These are phyloP conservation scores for Caloboletus inedulis DNA, from an alignment of 1,284 basidiomycete species.

Conservation along the genomic window DNA sequence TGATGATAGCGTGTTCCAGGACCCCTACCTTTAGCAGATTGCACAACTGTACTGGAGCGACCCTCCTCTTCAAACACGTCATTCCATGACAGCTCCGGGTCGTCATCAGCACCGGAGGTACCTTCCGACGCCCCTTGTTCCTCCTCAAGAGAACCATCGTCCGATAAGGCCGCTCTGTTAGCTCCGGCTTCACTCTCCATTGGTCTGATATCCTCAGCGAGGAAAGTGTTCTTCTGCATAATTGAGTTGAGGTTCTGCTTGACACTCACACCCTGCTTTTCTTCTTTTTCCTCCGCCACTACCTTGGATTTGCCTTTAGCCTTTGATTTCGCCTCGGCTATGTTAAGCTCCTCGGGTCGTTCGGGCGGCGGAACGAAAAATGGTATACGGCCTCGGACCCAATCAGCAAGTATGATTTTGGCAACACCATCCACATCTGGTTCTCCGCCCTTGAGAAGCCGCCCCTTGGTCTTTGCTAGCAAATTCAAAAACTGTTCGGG, in stretches of 20 bases:
- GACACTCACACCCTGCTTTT: conserved; percentile 48
- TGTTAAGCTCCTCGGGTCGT: conserved; percentile 64
- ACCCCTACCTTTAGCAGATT: conserved; percentile 26
- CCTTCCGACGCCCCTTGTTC: conserved; percentile 32
- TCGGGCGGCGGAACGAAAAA: conserved; percentile 84
- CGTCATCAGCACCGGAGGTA: conserved; percentile 37
- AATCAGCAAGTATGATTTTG: conserved; percentile 95
- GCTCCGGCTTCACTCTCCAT: conserved; percentile 48
- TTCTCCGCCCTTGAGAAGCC: conserved; percentile 92
- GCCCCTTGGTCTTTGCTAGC: conserved; percentile 88
- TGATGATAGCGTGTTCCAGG: background rate
- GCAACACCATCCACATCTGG: conserved; percentile 91
- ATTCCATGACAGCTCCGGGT: conserved; percentile 57
- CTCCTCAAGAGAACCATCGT: conserved; percentile 30
- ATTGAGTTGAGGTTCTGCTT: conserved; percentile 74
- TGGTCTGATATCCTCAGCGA: conserved; percentile 66
- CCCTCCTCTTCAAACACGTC: conserved; percentile 58
- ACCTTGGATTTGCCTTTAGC: conserved; percentile 39
- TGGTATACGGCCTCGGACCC: conserved; percentile 95
- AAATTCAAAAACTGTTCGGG: conserved; percentile 81
- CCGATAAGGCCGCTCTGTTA: conserved; percentile 27
- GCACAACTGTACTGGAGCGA: conserved; percentile 27
- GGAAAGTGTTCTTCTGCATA: conserved; percentile 82
- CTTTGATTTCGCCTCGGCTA: conserved; percentile 53
- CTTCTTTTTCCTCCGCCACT: conserved; percentile 28